Base-by-base conservation (phyloP, 1,139 yeast genomes). In the Yarrowia galli region DNA sequence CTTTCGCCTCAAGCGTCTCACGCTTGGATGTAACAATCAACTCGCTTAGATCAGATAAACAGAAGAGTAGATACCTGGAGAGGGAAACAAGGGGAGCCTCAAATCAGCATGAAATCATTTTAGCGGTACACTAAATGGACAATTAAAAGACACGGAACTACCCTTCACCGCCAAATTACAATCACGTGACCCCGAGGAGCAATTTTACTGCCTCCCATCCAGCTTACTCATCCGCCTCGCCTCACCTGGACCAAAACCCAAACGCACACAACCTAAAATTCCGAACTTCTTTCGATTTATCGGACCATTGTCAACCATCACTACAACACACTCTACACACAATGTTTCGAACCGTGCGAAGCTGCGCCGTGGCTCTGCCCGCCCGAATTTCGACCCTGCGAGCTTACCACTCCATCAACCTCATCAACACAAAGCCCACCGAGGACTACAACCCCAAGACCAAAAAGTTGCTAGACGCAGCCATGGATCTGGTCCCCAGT, bases 401-500 rank as follows among this genome's bases (percentile, higher is more conserved):
- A n/a, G 46, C 46, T n/a, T 61, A 61, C 66, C 66, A 61, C 38
- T 61, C 66, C 36, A 36, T 61, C 46, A 48, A 46, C 25, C 56
- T 61, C 46, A 46, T 48, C 66, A 48, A 46, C 56, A 46, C 66
- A 46, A 61, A 61, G 56, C 66, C 66, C 56, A 61, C 66, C 36
- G 66, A 61, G 46, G 56, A 48, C 25, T 61, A 61, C 56, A 46
- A 48, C 46, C 56, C 66, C 66, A 61, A 61, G 48, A 61, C 66
- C 45, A 46, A 46, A 18, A 49, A 38, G 36, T 10, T 61, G 25
- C 40, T 61, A 16, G 66, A 61, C 20, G 46, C 78, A 67, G 87
- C 89, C 7, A 75, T 87, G 70, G 74, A 76, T 3, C 78, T 80
- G 70, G 90, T 93, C 35, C 97, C 97, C 1, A 73, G 78, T 66